Base-by-base conservation (phyloP, 495 filamentous ascomycete genomes). In the Cercophora samala region DNA sequence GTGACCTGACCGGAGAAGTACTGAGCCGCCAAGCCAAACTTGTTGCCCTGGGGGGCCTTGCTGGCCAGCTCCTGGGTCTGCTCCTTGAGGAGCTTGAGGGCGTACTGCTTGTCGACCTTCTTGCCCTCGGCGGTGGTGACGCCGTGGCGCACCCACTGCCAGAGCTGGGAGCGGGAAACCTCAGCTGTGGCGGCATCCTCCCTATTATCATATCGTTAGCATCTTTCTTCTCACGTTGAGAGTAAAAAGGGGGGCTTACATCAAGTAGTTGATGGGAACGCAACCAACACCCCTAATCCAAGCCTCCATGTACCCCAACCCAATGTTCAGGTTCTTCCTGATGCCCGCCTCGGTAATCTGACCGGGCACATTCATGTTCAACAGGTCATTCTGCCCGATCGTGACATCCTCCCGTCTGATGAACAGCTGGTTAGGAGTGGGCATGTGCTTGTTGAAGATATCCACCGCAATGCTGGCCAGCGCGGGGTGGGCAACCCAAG, bases 361-460 rank as follows among this genome's bases (percentile, higher is more conserved):
- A 51, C 95, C 95, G 23, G 96, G 92, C 21, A 98, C 90, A 74
- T 98, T 97, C 90, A 97, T 98, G 84, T 99, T 99, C 37, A 99
- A 85, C 24, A 99, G 85, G 74, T 99, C 95, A 74, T 94, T 95
- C 69, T 86, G 89, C 59, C 88, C 88, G 72, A 99, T 87, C 73
- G 86, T 79, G 60, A 97, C 93, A 59, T 97, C 95, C 81, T 97
- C 93, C 69, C 92, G 90, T 55, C 95, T 91, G 63, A 89, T 79
- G 78, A 93, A 93, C 61, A 98, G 85, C 83, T 99, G 95, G 84
- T 99, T 99, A 22, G 96, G 93, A 18, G 96, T 97, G 26, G 95
- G 96, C 95, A 99, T 99, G 83, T 98, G 79, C 83, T 93, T 89
- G 86, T 99, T 97, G 88, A 99, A 99, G 71, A 98, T 86, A 18